phyloP scores from a whole-genome alignment of 2,329 filamentous ascomycete species.

The Fusarium keratoplasticum region DNA sequence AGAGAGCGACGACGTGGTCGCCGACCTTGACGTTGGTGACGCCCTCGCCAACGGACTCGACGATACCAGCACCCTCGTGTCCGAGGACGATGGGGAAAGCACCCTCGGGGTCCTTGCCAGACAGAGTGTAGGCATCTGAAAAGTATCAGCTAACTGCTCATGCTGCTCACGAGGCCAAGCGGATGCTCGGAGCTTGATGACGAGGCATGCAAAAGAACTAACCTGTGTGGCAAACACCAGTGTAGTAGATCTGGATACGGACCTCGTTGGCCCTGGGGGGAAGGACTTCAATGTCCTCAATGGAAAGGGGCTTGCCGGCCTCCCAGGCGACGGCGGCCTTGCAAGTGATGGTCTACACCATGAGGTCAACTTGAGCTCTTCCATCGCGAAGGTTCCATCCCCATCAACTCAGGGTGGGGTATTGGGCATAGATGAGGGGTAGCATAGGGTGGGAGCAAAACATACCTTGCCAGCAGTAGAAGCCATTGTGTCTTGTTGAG shows the following conservation, averaged over 20 bases:
- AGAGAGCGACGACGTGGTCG: slow-evolving; percentile 90
- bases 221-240: slow-evolving; percentile 98
- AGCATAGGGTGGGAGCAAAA: slow-evolving; percentile 22
- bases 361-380: slow-evolving; percentile 27
- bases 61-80: slow-evolving; percentile 91
- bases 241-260: slow-evolving; percentile 96
- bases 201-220: slow-evolving; percentile 40
- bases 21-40: slow-evolving; percentile 95
- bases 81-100: slow-evolving; percentile 90
- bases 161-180: not conserved
- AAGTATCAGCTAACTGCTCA: slow-evolving; percentile 19
- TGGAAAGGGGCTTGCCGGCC: slow-evolving; percentile 86
- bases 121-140: slow-evolving; percentile 90
- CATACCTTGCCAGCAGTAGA: slow-evolving; percentile 65
- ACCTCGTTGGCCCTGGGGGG: slow-evolving; percentile 94
- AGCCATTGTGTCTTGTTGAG: slow-evolving; percentile 54
- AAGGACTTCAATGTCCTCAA: slow-evolving; percentile 93
- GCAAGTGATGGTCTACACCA: slow-evolving; percentile 85
- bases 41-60: slow-evolving; percentile 93
- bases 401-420: slow-evolving; percentile 36
- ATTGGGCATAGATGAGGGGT: slow-evolving; percentile 28
- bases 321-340: slow-evolving; percentile 99
- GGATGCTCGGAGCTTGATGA: slow-evolving; percentile 16
- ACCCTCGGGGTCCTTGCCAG: slow-evolving; percentile 96
- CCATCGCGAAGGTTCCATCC: slow-evolving; percentile 13